Evolutionary conservation across 2,329 filamentous ascomycete genomes (phyloP), one percentile per base, ranked within the genome.

Genomic region (Fusarium setosum): DNA sequence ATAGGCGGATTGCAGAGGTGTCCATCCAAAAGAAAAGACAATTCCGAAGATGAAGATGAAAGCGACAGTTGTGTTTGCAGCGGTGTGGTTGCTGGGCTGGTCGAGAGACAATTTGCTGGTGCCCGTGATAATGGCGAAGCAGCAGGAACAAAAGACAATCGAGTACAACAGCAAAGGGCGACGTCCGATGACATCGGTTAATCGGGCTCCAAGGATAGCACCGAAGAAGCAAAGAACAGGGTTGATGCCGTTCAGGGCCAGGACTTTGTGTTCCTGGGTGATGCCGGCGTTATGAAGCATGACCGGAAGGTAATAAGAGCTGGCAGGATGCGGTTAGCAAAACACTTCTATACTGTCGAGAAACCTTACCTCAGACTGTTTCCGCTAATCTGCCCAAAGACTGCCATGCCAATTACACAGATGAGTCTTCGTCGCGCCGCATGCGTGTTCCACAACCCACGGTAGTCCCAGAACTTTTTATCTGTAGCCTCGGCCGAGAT

Each of bases 151-250:
- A 59, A 82, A 82, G 11, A 83, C 70, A 37, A 81, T 83, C 5
- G 80, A 79, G 70, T 78, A 80, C 4, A 87, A 72, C 12, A 87
- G 73, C 8, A 87, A 75, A 0, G 84, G 84, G 4, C 88, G 84
- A 34, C 88, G 85, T n/a, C 87, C 86, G 6, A 88, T 59, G 2
- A 81, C 80, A 35, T 89, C 87, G 2, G 86, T 85, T 48, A 89
- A 78, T 13, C 81, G 77, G 5, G 87, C 85, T 42, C 88, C 88
- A 1, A 84, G 66, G 17, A 87, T 77, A 17, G 85, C 83, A 2
- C 78, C 82, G 2, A 83, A 64, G 58, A 84, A 80, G 69, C 83
- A 84, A 31, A 86, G 75, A 21, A 86, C 81, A 21, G 86, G 84
- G 72, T 87, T 85, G 63, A 84, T 79, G 31, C 76, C 83, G 70